A percentile compares a stretch with the other conserved stretches of the same genome.
These are phyloP conservation scores for Jackrogersella multiformis DNA, from an alignment of 495 filamentous ascomycete genomes.

Conservation along the genomic window DNA sequence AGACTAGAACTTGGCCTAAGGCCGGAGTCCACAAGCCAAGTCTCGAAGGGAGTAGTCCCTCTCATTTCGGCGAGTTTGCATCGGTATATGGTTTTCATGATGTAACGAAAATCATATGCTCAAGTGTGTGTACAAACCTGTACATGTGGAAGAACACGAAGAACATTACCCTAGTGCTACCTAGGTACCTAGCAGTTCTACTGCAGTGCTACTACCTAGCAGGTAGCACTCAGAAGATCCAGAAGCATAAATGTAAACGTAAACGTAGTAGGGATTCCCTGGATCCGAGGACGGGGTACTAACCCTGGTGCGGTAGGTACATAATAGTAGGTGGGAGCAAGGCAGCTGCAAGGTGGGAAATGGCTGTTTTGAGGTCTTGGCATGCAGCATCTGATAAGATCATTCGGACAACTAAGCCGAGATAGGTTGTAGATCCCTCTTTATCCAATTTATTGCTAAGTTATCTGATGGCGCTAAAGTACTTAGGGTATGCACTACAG, in stretches of 20 bases:
- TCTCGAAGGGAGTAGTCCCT: constrained; percentile 21
- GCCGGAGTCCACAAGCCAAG: constrained; percentile 23
- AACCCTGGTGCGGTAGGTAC: constrained; percentile 25
- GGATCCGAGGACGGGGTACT: constrained; percentile 38
- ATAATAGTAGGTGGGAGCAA: too few species aligned
- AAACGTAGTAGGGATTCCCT: constrained; percentile 11
- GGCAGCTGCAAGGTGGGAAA: constrained; percentile 5
- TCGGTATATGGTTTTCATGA: constrained; percentile 38
- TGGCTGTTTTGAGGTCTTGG: constrained; percentile 35
- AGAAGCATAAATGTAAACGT: neutral
- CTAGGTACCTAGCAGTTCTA: too few species aligned
- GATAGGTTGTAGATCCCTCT: constrained; percentile 21
- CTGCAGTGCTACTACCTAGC: too few species aligned
- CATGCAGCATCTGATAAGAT: constrained; percentile 51
- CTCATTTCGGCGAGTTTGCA: constrained; percentile 36
- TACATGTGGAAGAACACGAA: constrained; percentile 15
- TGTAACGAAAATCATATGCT: constrained; percentile 36
- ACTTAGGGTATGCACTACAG: constrained; percentile 9
- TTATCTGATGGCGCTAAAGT: constrained; percentile 48
- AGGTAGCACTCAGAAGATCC: too few species aligned
- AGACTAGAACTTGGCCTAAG: constrained; percentile 21
- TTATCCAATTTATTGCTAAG: constrained; percentile 21
- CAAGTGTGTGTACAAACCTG: constrained; percentile 30
- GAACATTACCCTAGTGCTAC: neutral
- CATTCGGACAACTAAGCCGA: constrained; percentile 28